These are phyloP conservation scores for Colletotrichum coccodes DNA, from an alignment of 2,329 filamentous ascomycete species.

Conservation along the genomic window DNA sequence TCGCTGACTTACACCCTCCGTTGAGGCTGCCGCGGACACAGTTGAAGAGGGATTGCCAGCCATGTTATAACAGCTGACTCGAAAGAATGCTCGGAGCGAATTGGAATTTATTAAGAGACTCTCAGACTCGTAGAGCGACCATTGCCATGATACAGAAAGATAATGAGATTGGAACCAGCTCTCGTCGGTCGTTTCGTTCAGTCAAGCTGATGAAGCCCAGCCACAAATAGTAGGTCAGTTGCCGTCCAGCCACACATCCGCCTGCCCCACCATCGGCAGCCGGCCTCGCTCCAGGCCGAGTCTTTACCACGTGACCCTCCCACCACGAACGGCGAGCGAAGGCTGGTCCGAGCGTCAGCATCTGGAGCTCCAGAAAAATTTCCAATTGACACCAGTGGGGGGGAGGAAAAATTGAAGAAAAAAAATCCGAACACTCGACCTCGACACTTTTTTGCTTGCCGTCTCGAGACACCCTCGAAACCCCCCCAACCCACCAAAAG, in stretches of 20 bases:
- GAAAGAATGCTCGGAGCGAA: no score
- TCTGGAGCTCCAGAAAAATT: conserved; percentile 36
- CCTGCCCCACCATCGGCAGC: conserved; percentile 9
- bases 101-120: no score
- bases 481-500: conserved; percentile 5
- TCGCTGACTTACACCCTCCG: not conserved
- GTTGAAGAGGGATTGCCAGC: no score
- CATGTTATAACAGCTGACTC: not conserved
- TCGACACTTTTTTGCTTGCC: conserved; percentile 1
- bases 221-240: not conserved
- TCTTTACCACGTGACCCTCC: conserved; percentile 8
- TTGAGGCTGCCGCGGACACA: not conserved
- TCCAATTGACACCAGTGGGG: conserved; percentile 35
- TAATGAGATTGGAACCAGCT: not conserved
- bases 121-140: no score
- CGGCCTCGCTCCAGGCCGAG: conserved; percentile 14
- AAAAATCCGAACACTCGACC: conserved; percentile 28
- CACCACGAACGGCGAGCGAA: not conserved
- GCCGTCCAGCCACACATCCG: not conserved
- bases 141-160: not conserved
- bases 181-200: not conserved
- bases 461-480: conserved; percentile 9
- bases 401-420: conserved; percentile 35
- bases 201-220: not conserved
- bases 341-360: conserved; percentile 28